These are phyloP conservation scores for Cyberlindnera maritima DNA, from an alignment of 805 yeast species.

Conservation along the genomic window DNA sequence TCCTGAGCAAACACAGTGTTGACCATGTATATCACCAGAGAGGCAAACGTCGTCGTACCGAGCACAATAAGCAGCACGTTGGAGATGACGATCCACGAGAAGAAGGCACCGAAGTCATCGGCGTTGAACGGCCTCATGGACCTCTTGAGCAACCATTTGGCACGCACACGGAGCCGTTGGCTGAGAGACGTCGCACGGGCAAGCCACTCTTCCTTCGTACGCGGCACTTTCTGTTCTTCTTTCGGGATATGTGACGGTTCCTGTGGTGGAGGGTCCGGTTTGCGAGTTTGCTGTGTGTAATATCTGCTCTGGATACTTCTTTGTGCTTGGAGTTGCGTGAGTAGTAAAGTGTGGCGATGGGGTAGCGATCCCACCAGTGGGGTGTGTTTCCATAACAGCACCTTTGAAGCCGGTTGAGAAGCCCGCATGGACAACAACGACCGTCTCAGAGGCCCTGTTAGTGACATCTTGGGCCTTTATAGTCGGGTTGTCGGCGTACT, in stretches of 20 bases:
- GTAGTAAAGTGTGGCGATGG: neutral
- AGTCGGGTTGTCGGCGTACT: no score
- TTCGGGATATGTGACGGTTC: neutral
- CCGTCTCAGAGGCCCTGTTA: neutral
- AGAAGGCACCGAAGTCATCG: conserved; percentile 88
- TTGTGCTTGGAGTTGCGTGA: neutral
- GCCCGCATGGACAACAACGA: neutral
- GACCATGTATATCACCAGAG: conserved; percentile 69
- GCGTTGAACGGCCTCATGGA: conserved; percentile 82
- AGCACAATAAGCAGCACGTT: conserved; percentile 74
- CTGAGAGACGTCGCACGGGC: conserved; percentile 39
- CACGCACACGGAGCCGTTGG: conserved; percentile 42
- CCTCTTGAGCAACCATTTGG: conserved; percentile 74
- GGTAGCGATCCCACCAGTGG: neutral
- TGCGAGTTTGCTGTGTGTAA: neutral
- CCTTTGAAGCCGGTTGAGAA: neutral
- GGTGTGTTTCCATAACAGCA: neutral
- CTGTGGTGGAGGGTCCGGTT: neutral
- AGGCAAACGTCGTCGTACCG: conserved; percentile 92
- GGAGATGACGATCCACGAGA: conserved; percentile 90
- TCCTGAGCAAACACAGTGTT: conserved; percentile 63
- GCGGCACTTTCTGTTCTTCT: conserved; percentile 4
- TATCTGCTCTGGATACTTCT: neutral
- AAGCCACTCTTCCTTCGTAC: conserved; percentile 39
- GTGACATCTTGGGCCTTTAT: neutral